Conservation (phyloP, 129 eudicot genomes). For the Artemisia tridentata region DNA sequence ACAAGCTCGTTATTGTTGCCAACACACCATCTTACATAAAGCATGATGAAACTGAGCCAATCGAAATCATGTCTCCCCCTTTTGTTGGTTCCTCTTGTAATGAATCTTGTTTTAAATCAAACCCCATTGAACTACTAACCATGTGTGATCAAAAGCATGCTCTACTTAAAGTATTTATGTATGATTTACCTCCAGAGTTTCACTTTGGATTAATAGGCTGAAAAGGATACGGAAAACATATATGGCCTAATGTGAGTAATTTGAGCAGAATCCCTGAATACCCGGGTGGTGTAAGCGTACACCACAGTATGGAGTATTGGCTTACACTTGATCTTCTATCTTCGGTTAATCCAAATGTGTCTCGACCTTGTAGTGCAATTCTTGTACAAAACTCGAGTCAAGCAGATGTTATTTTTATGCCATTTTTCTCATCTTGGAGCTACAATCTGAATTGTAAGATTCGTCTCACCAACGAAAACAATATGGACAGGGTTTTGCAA, state of each 20-base stretch:
- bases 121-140: not conserved
- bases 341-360: slow-evolving; percentile 36
- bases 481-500: slow-evolving; percentile 45
- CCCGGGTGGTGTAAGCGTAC: slow-evolving; percentile 64
- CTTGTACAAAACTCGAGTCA: slow-evolving; percentile 50
- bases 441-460: slow-evolving; percentile 55
- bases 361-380: slow-evolving; percentile 56
- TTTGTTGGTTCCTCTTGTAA: not conserved
- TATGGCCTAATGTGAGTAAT: slow-evolving; percentile 56
- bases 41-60: not conserved
- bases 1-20: slow-evolving; percentile 30
- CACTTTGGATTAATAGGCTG: slow-evolving; percentile 74
- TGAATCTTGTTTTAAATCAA: not conserved
- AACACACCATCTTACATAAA: not conserved
- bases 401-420: slow-evolving; percentile 60
- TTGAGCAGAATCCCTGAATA: slow-evolving; percentile 40
- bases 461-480: slow-evolving; percentile 27
- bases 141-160: slow-evolving; percentile 15
- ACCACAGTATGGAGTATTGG: slow-evolving; percentile 72
- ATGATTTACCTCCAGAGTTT: slow-evolving; percentile 61
- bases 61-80: not conserved
- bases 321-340: slow-evolving; percentile 76
- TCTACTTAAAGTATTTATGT: slow-evolving; percentile 54
- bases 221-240: slow-evolving; percentile 39
- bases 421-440: slow-evolving; percentile 67